phyloP scores from a whole-genome alignment of 768 basidiomycete species.

The Hypsizygus marmoreus region DNA sequence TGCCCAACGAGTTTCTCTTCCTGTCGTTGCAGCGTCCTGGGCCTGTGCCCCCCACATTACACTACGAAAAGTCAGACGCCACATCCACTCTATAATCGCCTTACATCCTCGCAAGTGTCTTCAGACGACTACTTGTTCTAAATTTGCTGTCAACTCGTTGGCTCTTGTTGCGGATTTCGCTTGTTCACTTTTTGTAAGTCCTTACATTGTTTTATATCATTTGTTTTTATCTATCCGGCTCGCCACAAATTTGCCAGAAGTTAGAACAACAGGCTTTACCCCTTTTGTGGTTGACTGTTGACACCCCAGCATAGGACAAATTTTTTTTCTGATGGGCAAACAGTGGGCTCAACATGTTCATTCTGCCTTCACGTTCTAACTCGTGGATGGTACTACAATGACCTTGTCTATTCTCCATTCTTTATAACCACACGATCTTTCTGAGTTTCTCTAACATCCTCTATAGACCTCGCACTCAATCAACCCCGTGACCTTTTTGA shows the following conservation, averaged over 20 bases:
- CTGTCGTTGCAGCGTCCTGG: constrained; percentile 3
- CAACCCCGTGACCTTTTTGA: constrained; percentile 10
- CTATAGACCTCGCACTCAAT: constrained; percentile 9
- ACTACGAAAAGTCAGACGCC: neutral
- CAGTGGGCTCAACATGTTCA: constrained; percentile 3
- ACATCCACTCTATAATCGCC: neutral
- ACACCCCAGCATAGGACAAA: constrained; percentile 7
- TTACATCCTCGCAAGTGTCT: constrained; percentile 6
- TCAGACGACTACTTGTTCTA: constrained; percentile 3
- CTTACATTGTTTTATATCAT: neutral
- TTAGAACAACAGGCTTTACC: constrained; percentile 11
- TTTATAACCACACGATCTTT: constrained; percentile 20
- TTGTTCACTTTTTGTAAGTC: constrained; percentile 1
- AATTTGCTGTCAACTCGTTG: neutral
- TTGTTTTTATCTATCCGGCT: neutral
- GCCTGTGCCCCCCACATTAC: neutral
- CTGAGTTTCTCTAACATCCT: constrained; percentile 13
- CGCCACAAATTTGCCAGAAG: neutral
- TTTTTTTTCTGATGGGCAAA: constrained; percentile 13
- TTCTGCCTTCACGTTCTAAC: constrained; percentile 2
- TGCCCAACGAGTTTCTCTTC: constrained; percentile 7
- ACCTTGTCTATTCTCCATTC: too few relatives aligned
- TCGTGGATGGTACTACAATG: too few relatives aligned
- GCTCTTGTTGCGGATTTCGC: neutral
- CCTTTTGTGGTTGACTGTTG: constrained; percentile 6